These are phyloP conservation scores for Xylaria scruposa DNA, from an alignment of 495 filamentous ascomycete genomes.

Conservation along the genomic window DNA sequence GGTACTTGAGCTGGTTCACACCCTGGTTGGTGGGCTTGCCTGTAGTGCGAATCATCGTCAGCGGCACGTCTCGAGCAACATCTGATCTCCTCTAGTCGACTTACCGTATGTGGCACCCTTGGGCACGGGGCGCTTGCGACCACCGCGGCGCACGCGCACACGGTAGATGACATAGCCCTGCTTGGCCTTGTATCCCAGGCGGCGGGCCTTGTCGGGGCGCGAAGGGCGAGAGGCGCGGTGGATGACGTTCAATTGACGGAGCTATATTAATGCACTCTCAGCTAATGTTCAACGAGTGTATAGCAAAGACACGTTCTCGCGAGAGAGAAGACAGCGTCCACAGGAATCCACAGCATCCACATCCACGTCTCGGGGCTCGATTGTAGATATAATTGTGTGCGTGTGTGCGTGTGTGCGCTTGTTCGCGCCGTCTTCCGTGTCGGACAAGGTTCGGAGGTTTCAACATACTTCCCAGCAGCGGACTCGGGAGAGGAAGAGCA, in stretches of 20 bases:
- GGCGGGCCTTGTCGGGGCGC: constrained; percentile 99
- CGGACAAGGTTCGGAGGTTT: constrained; percentile 46
- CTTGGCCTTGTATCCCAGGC: constrained; percentile 99
- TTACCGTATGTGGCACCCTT: constrained; percentile 99
- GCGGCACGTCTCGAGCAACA: neutral
- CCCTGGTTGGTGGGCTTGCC: constrained; percentile 99
- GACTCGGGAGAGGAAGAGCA: constrained; percentile 98
- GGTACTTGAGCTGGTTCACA: constrained; percentile 99
- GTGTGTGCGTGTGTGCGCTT: constrained; percentile 42
- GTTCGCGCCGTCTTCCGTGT: constrained; percentile 34
- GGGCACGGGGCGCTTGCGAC: constrained; percentile 90
- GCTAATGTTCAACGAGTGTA: constrained; percentile 99
- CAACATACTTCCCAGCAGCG: constrained; percentile 99
- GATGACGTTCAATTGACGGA: constrained; percentile 98
- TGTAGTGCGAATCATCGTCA: constrained; percentile 47
- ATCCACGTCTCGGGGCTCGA: constrained; percentile 35
- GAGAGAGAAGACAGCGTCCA: constrained; percentile 43
- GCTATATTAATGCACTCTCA: constrained; percentile 99
- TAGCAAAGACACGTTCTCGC: constrained; percentile 67
- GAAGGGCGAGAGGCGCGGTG: constrained; percentile 98
- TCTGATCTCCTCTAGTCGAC: constrained; percentile 33
- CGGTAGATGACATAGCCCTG: constrained; percentile 99
- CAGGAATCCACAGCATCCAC: constrained; percentile 37
- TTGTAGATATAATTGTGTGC: constrained; percentile 39
- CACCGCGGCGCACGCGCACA: constrained; percentile 94